Percentiles rank a stretch among this genome's conserved stretches.
Conservation (phyloP, 768 basidiomycete genomes). For the Auricularia cornea region DNA sequence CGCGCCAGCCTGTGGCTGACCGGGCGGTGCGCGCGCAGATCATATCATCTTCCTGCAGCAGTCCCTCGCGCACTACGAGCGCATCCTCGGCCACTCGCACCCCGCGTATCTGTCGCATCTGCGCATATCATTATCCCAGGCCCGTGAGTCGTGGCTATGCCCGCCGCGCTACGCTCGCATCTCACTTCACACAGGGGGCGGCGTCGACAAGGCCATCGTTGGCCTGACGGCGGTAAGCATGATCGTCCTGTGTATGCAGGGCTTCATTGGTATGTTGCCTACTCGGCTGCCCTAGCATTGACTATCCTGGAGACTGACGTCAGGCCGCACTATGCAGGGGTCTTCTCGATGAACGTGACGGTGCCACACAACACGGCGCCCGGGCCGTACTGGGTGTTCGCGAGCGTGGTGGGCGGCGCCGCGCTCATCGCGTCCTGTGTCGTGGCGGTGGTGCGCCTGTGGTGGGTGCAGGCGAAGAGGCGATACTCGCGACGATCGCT, state of each 20-base stretch:
- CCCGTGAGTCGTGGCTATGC: conserved; percentile 15
- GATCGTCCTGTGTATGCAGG: conserved; percentile 55
- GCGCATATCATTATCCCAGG: conserved; percentile 46
- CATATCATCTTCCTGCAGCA: conserved; percentile 86
- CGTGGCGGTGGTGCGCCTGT: conserved; percentile 43
- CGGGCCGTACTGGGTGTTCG: conserved; percentile 39
- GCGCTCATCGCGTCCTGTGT: conserved; percentile 38
- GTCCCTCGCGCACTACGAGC: conserved; percentile 77
- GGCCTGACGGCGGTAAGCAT: conserved; percentile 60
- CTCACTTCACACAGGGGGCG: conserved; percentile 30
- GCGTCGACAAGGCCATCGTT: conserved; percentile 58
- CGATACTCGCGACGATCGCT: conserved; percentile 15
- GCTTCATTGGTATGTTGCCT: conserved; percentile 41
- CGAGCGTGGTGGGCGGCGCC: conserved; percentile 40
- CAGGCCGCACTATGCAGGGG: conserved; percentile 40
- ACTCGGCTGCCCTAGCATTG: neutral
- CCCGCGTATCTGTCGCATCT: conserved; percentile 79
- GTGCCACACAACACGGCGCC: conserved; percentile 45
- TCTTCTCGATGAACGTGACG: conserved; percentile 57
- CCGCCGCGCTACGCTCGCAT: neutral
- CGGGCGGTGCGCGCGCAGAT: conserved; percentile 37
- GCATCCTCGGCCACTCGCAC: conserved; percentile 79
- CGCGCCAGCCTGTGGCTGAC: conserved; percentile 1
- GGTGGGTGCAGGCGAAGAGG: conserved; percentile 53
- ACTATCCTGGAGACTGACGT: neutral